Conservation (phyloP, 1,284 basidiomycete species). For the Agaricales sp. region DNA sequence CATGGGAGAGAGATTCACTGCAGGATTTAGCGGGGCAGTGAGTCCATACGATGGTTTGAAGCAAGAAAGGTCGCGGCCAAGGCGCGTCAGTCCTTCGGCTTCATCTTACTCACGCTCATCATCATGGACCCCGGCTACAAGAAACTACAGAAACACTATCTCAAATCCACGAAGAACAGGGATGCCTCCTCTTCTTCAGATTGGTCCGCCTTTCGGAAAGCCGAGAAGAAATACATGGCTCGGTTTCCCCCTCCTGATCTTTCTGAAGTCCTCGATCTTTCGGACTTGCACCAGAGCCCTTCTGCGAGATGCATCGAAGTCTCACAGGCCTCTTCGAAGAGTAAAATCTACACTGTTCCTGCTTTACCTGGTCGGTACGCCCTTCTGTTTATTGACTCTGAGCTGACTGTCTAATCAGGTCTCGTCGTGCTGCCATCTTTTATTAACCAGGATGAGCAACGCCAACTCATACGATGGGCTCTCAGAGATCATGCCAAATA, state of each 20-base stretch:
- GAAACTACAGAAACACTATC: conserved; percentile 47
- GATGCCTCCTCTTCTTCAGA: conserved; percentile 28
- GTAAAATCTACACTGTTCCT: conserved; percentile 24
- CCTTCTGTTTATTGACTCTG: conserved; percentile 6
- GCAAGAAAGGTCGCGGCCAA: not conserved
- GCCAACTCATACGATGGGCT: conserved; percentile 56
- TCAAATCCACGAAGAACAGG: conserved; percentile 50
- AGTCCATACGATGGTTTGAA: not conserved
- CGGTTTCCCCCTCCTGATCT: conserved; percentile 69
- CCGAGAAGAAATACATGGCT: conserved; percentile 70
- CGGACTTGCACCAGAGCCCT: conserved; percentile 29
- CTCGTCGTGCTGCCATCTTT: conserved; percentile 74
- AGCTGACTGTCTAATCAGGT: conserved; percentile 38
- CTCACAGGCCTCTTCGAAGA: conserved; percentile 24
- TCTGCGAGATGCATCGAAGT: conserved; percentile 40
- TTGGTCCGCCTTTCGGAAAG: conserved; percentile 64
- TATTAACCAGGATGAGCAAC: conserved; percentile 50
- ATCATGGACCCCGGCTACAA: conserved; percentile 44
- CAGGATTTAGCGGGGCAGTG: not conserved
- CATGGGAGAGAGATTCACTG: not conserved
- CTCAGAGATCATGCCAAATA: conserved; percentile 62
- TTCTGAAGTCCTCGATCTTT: conserved; percentile 54
- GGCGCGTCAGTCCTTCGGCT: too few relatives aligned
- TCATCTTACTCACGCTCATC: conserved; percentile 22
- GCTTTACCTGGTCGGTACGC: conserved; percentile 38